Evolutionary conservation across 352 stramenopile species (phyloP), one percentile per base, ranked within the genome.

Genomic region (Blastocystis sp.): DNA sequence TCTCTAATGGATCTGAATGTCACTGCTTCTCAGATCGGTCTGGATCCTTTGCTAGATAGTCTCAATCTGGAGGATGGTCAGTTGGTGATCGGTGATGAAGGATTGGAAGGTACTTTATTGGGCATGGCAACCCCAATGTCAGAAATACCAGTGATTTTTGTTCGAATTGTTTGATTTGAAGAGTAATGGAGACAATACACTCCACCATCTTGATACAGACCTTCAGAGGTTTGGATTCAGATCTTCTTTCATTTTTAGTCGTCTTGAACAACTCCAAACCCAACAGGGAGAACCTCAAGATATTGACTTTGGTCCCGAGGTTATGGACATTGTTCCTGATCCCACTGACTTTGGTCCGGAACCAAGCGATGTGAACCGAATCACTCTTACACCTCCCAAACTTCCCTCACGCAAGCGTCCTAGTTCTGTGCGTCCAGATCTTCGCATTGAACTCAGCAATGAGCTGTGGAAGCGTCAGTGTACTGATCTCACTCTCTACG

Each of bases 41-140:
- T 83, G 21, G 51, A 83, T 29, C 71, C 71, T 1, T 37, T 83
- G 12, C 49, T 83, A n/a, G 71, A 83, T 56, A 42, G 24, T 42
- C 71, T 83, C 11, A 59, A 66, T 32, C 51, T 83, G 4, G 71
- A 83, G 27, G 46, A 66, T 42, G 71, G 49, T 29, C 29, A 83
- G 51, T 1, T 65, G 16, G 49, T 66, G 7, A 42, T 66, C 16
- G 71, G 49, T 37, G 71, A 65, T 35, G 71, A 83, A 37, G 71
- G 71, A 29, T 27, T 83, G 27, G 71, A 83, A 37, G 71, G 71
- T 4, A 35, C 58, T 37, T 37, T 83, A 12, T 35, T 46, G 29
- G 71, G 71, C 3, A 83, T 83, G 71, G 71, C 49, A 39, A 83
- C 71, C 6, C 71, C 71, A 16, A 65, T 83, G 49, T 83, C 71